Conservation (phyloP, 2,329 filamentous ascomycete species). For the Ophiocordyceps robertsii region DNA sequence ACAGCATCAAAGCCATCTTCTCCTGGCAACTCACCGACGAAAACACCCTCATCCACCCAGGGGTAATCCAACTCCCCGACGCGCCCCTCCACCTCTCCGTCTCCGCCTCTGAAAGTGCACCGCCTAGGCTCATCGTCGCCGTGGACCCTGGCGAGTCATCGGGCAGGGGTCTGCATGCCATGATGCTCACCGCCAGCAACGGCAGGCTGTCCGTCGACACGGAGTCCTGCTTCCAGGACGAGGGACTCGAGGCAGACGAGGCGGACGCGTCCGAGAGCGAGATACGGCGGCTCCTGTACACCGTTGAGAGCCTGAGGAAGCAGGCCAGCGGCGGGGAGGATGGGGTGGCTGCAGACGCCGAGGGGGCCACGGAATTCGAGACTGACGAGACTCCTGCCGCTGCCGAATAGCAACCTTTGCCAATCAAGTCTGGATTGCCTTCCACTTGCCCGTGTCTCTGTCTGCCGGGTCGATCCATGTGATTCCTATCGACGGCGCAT, state of each 20-base stretch:
- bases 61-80: slow-evolving; percentile 40
- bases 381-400: slow-evolving; percentile 1
- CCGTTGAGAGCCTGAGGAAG: slow-evolving; percentile 34
- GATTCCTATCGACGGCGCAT: no score
- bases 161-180: slow-evolving; percentile 16
- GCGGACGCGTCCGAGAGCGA: slow-evolving; percentile 22
- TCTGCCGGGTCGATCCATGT: no score
- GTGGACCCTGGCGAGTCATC: slow-evolving; percentile 21
- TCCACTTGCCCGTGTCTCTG: no score
- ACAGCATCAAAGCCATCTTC: slow-evolving; percentile 49
- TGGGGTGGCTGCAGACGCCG: slow-evolving; percentile 4
- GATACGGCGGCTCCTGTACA: slow-evolving; percentile 29
- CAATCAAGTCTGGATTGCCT: no score
- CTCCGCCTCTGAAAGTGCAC: slow-evolving; percentile 6
- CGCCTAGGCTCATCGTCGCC: slow-evolving; percentile 22
- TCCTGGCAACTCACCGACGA: slow-evolving; percentile 39
- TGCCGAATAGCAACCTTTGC: neutral
- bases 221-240: slow-evolving; percentile 12
- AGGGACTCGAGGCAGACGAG: slow-evolving; percentile 13
- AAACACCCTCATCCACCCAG: slow-evolving; percentile 33
- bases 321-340: slow-evolving; percentile 13
- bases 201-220: slow-evolving; percentile 17
- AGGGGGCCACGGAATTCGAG: slow-evolving; percentile 3
- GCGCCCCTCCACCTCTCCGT: slow-evolving; percentile 47
- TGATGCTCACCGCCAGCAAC: slow-evolving; percentile 17